These are phyloP conservation scores for Gracilaria domingensis DNA, from an alignment of 23 red algal species.

Conservation along the genomic window DNA sequence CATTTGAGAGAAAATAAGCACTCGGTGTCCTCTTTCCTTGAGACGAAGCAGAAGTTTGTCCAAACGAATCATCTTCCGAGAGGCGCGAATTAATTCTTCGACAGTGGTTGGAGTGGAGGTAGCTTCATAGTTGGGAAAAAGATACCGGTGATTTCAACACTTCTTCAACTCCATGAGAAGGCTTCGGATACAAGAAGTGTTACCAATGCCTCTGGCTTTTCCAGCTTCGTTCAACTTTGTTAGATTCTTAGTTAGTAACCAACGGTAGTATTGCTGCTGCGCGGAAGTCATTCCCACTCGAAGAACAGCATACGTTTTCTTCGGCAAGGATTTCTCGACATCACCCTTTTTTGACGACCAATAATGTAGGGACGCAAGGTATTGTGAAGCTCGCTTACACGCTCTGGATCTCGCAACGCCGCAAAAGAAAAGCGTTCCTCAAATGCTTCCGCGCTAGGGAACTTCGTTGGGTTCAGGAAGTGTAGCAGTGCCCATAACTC, in stretches of 20 bases:
- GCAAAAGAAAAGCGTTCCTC: conserved; percentile 89
- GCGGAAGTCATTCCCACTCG: conserved; percentile 89
- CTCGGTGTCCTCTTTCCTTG: conserved; percentile 86
- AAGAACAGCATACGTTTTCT: conserved; percentile 92
- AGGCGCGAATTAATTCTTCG: conserved; percentile 78
- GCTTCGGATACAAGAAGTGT: conserved; percentile 75
- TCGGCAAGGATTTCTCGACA: conserved; percentile 95
- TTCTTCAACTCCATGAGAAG: conserved; percentile 96
- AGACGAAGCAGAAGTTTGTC: conserved; percentile 92
- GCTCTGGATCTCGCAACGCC: conserved; percentile 83
- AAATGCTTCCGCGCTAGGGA: conserved; percentile 79
- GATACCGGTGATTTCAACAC: conserved; percentile 94
- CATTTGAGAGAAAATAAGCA: conserved; percentile 99
- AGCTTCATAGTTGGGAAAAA: conserved; percentile 90
- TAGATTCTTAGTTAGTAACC: conserved; percentile 94
- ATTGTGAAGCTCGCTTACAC: conserved; percentile 78
- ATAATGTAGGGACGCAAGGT: conserved; percentile 90
- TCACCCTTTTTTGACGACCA: conserved; percentile 90
- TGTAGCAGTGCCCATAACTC: conserved; percentile 95
- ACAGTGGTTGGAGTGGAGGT: conserved; percentile 57
- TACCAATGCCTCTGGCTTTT: conserved; percentile 71
- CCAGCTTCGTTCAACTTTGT: conserved; percentile 85
- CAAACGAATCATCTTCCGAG: conserved; percentile 91
- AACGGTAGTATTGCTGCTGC: conserved; percentile 92
- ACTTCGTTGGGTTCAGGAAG: conserved; percentile 82